Evolutionary conservation across 2,329 filamentous ascomycete species (phyloP).

Genomic region (Pseudogymnoascus sp.): DNA sequence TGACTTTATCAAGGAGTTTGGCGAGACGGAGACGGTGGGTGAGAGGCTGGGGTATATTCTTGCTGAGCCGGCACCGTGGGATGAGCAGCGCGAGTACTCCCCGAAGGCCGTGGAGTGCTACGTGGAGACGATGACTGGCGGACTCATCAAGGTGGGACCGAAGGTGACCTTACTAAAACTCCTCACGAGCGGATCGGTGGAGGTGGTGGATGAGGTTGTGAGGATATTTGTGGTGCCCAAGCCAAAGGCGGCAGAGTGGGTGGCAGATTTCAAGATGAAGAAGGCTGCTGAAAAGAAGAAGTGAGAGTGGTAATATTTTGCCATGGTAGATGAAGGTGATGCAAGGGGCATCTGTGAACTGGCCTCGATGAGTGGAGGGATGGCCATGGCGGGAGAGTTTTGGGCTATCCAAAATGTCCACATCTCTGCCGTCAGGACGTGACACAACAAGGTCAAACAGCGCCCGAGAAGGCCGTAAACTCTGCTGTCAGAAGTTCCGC

Average conservation of each 20-base stretch:
- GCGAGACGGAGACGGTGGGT: constrained; percentile 64
- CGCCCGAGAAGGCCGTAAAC: background rate
- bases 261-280: constrained; percentile 74
- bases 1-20: constrained; percentile 85
- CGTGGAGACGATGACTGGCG: constrained; percentile 72
- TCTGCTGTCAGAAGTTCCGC: background rate
- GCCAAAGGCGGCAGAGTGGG: constrained; percentile 61
- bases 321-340: background rate
- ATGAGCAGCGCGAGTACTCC: constrained; percentile 58
- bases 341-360: background rate
- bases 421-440: background rate
- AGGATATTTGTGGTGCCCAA: constrained; percentile 76
- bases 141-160: constrained; percentile 82
- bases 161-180: constrained; percentile 71
- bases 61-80: constrained; percentile 69
- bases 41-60: constrained; percentile 82
- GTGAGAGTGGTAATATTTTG: background rate
- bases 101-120: constrained; percentile 68
- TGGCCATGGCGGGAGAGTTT: background rate
- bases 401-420: background rate
- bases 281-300: constrained; percentile 42
- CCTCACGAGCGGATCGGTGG: constrained; percentile 66
- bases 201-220: constrained; percentile 80
- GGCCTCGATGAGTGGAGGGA: background rate
- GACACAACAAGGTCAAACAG: background rate